phyloP scores from a whole-genome alignment of 805 yeast genomes.

The Teunomyces funiuensis region DNA sequence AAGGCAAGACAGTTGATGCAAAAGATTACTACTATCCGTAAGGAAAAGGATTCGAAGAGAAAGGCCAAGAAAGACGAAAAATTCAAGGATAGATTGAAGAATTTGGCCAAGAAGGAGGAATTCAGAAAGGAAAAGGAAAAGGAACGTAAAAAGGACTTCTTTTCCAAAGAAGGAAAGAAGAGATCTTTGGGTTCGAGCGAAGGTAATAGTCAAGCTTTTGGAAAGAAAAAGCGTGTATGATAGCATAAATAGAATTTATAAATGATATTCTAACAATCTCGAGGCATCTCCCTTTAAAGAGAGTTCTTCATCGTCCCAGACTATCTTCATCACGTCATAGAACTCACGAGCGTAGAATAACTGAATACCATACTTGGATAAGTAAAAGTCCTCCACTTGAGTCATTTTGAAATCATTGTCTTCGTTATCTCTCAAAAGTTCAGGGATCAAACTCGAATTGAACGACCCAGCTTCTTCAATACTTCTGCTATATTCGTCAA shows the following conservation, averaged over 20 bases:
- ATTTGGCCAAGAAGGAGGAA: conserved; percentile 72
- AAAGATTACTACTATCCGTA: conserved; percentile 79
- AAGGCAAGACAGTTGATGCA: conserved; percentile 87
- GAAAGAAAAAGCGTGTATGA: conserved; percentile 31
- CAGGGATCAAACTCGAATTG: conserved; percentile 29
- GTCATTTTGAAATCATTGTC: conserved; percentile 26
- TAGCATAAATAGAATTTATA: conserved; percentile 11
- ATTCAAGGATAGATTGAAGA: conserved; percentile 72
- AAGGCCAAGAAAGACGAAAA: conserved; percentile 70
- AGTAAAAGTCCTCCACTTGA: conserved; percentile 48
- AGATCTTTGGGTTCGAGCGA: conserved; percentile 43
- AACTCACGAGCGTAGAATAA: conserved; percentile 71
- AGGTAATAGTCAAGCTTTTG: conserved; percentile 31
- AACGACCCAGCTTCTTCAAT: conserved; percentile 30
- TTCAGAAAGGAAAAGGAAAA: conserved; percentile 69
- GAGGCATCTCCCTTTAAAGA: conserved; percentile 22
- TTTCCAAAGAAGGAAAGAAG: conserved; percentile 68
- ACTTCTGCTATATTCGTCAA: conserved; percentile 49
- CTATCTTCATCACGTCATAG: conserved; percentile 68
- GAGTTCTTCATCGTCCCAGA: conserved; percentile 57
- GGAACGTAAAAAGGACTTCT: conserved; percentile 85
- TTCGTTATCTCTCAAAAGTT: conserved; percentile 37
- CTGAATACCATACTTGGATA: conserved; percentile 55
- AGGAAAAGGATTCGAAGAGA: conserved; percentile 80
- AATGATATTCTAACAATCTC: conserved; percentile 32